phyloP scores from a whole-genome alignment of 306 rosid genomes.

The Crotalaria pallida region DNA sequence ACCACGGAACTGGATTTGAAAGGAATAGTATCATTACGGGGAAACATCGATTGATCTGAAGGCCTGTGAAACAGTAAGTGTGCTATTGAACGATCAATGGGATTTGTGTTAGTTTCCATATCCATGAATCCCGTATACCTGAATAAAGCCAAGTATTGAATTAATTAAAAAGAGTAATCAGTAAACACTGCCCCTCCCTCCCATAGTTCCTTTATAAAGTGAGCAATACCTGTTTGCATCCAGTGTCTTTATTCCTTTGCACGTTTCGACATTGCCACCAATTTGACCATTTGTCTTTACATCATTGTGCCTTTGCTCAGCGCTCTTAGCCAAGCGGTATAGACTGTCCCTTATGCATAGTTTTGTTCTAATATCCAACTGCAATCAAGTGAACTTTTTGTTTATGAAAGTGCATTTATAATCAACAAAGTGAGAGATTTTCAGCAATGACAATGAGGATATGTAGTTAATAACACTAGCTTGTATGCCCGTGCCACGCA shows the following conservation, averaged over 20 bases:
- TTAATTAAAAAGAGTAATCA: not conserved
- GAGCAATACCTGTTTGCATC: constrained; percentile 47
- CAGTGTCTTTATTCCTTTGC: constrained; percentile 25
- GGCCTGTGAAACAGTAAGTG: constrained; percentile 76
- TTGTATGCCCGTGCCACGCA: too few species aligned
- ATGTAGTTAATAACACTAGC: not conserved
- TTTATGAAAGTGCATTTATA: not conserved
- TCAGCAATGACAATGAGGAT: not conserved
- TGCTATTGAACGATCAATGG: constrained; percentile 69
- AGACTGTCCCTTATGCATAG: constrained; percentile 73
- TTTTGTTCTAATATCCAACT: constrained; percentile 71
- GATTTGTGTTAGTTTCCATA: constrained; percentile 65
- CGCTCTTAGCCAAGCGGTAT: constrained; percentile 74
- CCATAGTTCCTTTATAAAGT: not conserved
- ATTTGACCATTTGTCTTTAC: constrained; percentile 20
- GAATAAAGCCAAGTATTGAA: constrained; percentile 2
- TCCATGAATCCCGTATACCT: constrained; percentile 51
- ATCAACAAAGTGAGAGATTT: not conserved
- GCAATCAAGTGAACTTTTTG: constrained; percentile 21
- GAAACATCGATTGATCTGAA: constrained; percentile 41
- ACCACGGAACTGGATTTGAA: constrained; percentile 39
- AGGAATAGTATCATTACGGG: constrained; percentile 27
- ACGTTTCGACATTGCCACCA: constrained; percentile 38
- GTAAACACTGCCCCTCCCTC: not conserved
- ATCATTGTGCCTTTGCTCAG: constrained; percentile 61